Base-by-base conservation (phyloP, 78 protist species). In the Chrysochromulina parva region DNA sequence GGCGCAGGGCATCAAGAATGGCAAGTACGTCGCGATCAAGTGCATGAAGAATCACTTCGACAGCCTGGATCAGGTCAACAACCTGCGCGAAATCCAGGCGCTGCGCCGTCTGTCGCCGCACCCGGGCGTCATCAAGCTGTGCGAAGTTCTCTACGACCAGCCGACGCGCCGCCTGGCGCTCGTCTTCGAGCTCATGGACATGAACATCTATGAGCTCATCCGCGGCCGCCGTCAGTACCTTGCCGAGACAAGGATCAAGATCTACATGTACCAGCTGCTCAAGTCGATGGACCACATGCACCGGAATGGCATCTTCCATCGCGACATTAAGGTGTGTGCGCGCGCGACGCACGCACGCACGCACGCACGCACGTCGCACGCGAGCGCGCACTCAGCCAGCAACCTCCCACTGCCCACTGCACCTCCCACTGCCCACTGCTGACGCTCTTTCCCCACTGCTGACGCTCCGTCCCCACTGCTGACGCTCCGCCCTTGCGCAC, bases 151-250 rank as follows among this genome's bases (percentile, higher is more conserved):
- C 38, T 96, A 92, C 52, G 88, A 57, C 69, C 88, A 57, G 81
- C 53, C 93, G 24, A 91, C 95, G 7, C 97, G 97, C 0, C 38
- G 94, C 2, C 94, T 97, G 38, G 94, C 96, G 0, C 96, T 97
- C 0, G 99, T 97, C 47, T 96, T 97, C 59, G 98, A 97, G 88
- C 93, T 96, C 59, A 95, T 96, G 97, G 97, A 96, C 22, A 89
- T 93, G 95, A 97, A 97, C 94, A 47, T 95, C 11, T 97, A 97
- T 81, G 99, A 97, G 90, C 82, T 95, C 16, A 95, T 97, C 59
- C 58, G 93, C 0, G 96, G 96, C 6, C 90, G 98, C 14, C 58
- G 93, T n/a, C 82, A 76, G 0, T 93, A 94, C 89, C 91, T 95
- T 17, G 74, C 95, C 13, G 96, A 95, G 24, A 26, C 28, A 19